Evolutionary conservation across 495 filamentous ascomycete genomes (phyloP), one percentile per base, ranked within the genome.

Genomic region (Parachaetomium inaequale): DNA sequence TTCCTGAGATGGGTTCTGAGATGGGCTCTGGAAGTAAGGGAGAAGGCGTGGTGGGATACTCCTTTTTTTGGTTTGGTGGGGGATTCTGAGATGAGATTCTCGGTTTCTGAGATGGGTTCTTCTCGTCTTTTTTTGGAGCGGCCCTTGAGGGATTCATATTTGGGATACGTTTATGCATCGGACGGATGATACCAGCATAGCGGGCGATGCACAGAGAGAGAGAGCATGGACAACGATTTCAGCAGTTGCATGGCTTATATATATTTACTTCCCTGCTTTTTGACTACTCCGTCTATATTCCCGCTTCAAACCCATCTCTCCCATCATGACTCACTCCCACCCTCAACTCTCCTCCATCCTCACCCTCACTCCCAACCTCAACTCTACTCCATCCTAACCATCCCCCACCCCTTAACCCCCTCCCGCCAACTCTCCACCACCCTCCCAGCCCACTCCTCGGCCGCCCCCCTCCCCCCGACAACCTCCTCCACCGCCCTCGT

Each of bases 391-490:
- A 65, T 66, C 66, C 59, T 64, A 0, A 73, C 68, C 60, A 66
- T 63, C 31, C 67, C 66, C 74, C 77, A 76, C n/a, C 78, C 78
- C 63, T 72, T 74, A 4, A 77, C 71, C 11, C 66, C 66, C 32
- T 77, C 76, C 49, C 72, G 49, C 78, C 77, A 80, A 53, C 76
- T 77, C 54, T 77, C 76, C 52, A 76, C 63, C 61, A 79, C 62
- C 60, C 66, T 62, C 1, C 74, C 72, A 29, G 69, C 75, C 76
- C 76, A 78, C 34, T 75, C 73, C 66, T 81, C 76, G 38, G 73
- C 68, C 4, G 26, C 64, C 1, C 63, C 55, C 54, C 70, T 62
- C 6, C 69, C 66, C 10, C 62, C 63, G 3, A 77, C 65, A 7
- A 69, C 59, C 23, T 70, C 58, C 40, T 65, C 62, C 15, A 71